A percentile compares a stretch with the other conserved stretches of the same genome.
Conservation (phyloP, 805 yeast genomes). For the Candida broadrunensis region DNA sequence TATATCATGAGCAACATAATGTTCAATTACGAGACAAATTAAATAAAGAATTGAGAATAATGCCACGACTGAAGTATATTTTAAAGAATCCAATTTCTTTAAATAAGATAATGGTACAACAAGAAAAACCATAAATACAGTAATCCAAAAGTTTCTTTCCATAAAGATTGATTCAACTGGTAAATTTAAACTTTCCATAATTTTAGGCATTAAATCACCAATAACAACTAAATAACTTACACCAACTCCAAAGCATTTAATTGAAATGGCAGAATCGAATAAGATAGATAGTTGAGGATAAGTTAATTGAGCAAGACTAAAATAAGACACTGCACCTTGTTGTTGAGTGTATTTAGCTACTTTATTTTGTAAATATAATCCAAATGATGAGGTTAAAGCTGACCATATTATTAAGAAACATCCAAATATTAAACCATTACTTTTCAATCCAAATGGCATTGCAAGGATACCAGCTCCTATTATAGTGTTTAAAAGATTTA, state of each 20-base stretch:
- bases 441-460: constrained; percentile 63
- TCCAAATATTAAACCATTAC: constrained; percentile 48
- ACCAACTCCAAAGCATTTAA: constrained; percentile 79
- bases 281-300: constrained; percentile 67
- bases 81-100: constrained; percentile 63
- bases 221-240: constrained; percentile 68
- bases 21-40: constrained; percentile 51
- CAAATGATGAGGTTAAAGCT: constrained; percentile 51
- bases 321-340: constrained; percentile 40
- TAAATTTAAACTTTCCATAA: constrained; percentile 38
- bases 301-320: constrained; percentile 51
- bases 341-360: constrained; percentile 48
- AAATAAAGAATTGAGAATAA: constrained; percentile 64
- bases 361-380: constrained; percentile 60
- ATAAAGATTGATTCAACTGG: constrained; percentile 16
- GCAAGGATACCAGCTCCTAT: constrained; percentile 69
- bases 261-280: constrained; percentile 72
- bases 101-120: constrained; percentile 64
- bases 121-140: constrained; percentile 46
- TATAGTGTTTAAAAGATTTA: constrained; percentile 55
- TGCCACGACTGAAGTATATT: constrained; percentile 69
- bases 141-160: constrained; percentile 51
- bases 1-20: constrained; percentile 34
- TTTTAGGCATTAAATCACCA: constrained; percentile 73
- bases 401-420: constrained; percentile 36